Base-by-base conservation (phyloP, 208 protist species). In the Wallacemonas rigidus region DNA sequence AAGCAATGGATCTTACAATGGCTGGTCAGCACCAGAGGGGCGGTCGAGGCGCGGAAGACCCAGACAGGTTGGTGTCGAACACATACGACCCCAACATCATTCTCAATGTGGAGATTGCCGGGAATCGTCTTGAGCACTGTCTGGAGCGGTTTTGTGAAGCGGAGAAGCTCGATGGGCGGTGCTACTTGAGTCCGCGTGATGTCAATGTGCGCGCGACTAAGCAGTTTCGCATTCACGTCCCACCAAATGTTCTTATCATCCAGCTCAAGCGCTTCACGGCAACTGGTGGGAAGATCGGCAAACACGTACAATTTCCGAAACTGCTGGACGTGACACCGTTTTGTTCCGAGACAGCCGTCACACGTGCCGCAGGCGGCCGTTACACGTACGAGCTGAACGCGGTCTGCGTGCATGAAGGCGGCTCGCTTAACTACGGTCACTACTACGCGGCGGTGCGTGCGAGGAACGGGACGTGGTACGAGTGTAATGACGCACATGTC, bases 401-500 rank as follows among this genome's bases (percentile, higher is more conserved):
- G 36, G 70, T 98, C 43, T 87, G 94, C 61, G 85, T 98, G 44
- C 96, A 98, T 72, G 80, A 90, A 38, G 96, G 96, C 12, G 57
- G 69, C 50, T 89, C 88, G 43, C 54, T 96, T 9, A 75, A 81
- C 62, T 92, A 85, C 69, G 96, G 96, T 17, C 96, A 98, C 73
- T 98, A 98, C 83, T 97, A 94, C 80, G 85, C 80, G 61, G 73
- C 91, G 67, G 94, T 97, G 40, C 85, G 86, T 26, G 86, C 81
- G 26, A 69, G 81, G 2, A 97, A 97, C 70, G 89, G 86, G 14
- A 76, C 77, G 72, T 98, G 96, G 94, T 89, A 95, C 40, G 64
- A 86, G 71, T 95, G 88, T 72, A 93, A 98, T 75, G 95, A 98
- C 74, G 71, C 58, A 26, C 71, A 80, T 36, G 87, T 96, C 45